Base-by-base conservation (phyloP, 768 basidiomycete genomes). In the Lactarius hengduanensis region DNA sequence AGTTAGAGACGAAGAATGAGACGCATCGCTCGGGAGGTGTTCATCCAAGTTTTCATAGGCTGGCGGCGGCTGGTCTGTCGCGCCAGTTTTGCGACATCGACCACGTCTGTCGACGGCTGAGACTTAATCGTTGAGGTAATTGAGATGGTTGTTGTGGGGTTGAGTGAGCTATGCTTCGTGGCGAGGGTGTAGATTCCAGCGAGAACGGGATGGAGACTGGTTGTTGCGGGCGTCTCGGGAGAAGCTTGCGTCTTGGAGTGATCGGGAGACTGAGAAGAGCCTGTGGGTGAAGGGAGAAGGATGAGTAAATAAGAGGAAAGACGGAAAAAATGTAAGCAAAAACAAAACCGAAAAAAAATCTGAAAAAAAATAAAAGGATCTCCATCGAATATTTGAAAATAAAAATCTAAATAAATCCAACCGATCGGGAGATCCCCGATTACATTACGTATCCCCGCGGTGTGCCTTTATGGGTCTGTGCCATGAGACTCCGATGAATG, bases 41-140 rank as follows among this genome's bases (percentile, higher is more conserved):
- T 63, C 68, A 59, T 66, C 69, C 59, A 59, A 62, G 53, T 71
- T 71, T 64, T 70, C 68, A 59, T 69, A 71, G 34, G 62, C 68
- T 43, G 64, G 68, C 47, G 64, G 68, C 32, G 68, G 68, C 28
- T 69, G 65, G 61, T 71, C 68, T 66, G 70, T 59, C 32, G 68
- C 38, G 70, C 62, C 59, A 67, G 65, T 40, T 57, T 64, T 55
- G 58, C 10, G 43, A 56, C 70, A 71, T 71, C 62, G 65, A 67
- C 66, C 56, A 63, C 61, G 70, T 69, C 68, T 63, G 68, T 22
- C 45, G 64, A 69, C 57, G 70, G 59, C 41, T 26, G 26, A 53
- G 63, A 43, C 43, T 55, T 50, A 36, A 32, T 26, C 28, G 59
- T 56, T 57, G 57, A 8, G 63, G 40, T 56, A 58, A 61, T 18